phyloP scores from a whole-genome alignment of 768 basidiomycete species.

The Panaeolus cyanescens region DNA sequence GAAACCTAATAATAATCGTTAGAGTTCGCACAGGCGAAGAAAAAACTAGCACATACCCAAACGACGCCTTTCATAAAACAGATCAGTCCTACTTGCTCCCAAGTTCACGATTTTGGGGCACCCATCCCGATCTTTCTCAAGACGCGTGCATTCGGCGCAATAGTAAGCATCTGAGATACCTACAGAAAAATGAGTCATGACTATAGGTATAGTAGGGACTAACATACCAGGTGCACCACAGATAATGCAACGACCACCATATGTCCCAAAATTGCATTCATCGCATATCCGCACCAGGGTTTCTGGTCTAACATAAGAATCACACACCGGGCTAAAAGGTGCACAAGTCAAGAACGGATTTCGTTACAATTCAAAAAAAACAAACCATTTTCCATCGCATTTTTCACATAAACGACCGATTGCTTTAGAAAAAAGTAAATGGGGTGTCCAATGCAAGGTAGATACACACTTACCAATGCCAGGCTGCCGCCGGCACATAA shows the following conservation, averaged over 20 bases:
- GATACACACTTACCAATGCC: conserved; percentile 73
- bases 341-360: neutral
- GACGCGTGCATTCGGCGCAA: conserved; percentile 94
- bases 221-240: conserved; percentile 89
- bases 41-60: conserved; percentile 51
- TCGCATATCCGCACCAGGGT: conserved; percentile 98
- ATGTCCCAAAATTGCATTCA: conserved; percentile 99
- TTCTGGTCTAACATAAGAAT: conserved; percentile 98
- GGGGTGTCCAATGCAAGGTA: neutral
- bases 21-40: neutral
- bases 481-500: conserved; percentile 97
- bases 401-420: conserved; percentile 99
- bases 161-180: conserved; percentile 99
- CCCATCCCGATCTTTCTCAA: conserved; percentile 97
- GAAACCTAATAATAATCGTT: conserved; percentile 49
- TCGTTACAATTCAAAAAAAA: neutral
- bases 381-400: conserved; percentile 98
- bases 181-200: conserved; percentile 26
- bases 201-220: neutral
- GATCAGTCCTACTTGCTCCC: conserved; percentile 90
- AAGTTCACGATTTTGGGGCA: conserved; percentile 98
- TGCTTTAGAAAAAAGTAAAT: conserved; percentile 46
- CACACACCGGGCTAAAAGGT: conserved; percentile 88
- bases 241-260: conserved; percentile 97
- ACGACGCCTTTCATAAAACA: conserved; percentile 90